Conservation (phyloP, 805 yeast genomes). For the Zygoascus flipseniorum region DNA sequence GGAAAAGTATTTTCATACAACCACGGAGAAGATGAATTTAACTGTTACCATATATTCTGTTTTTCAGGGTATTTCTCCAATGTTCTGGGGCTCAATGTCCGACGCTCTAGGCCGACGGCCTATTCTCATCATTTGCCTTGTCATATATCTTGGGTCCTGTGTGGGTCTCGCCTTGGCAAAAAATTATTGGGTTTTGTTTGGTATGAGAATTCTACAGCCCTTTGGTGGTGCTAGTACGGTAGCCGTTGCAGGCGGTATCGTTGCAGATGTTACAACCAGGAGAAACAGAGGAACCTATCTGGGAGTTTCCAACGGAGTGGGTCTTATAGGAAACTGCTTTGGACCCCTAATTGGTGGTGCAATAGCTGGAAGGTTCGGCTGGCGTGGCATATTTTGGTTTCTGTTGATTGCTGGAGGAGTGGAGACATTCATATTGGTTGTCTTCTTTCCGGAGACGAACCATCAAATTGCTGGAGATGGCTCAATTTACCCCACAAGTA, state of each 20-base stretch:
- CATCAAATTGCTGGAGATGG: constrained; percentile 71
- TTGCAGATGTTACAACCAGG: constrained; percentile 64
- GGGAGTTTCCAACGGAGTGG: constrained; percentile 57
- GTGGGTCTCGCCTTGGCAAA: constrained; percentile 56
- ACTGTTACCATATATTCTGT: constrained; percentile 71
- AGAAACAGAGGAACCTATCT: constrained; percentile 62
- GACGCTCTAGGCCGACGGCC: constrained; percentile 73
- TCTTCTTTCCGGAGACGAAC: constrained; percentile 65
- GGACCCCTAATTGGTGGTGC: constrained; percentile 65
- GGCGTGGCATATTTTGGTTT: constrained; percentile 66
- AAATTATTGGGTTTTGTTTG: constrained; percentile 52
- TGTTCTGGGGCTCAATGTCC: constrained; percentile 57
- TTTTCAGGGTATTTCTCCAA: constrained; percentile 71
- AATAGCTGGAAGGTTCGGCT: constrained; percentile 40
- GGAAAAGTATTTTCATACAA: constrained; percentile 43
- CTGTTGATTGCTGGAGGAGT: constrained; percentile 56
- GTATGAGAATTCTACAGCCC: constrained; percentile 69
- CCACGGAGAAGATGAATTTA: constrained; percentile 52
- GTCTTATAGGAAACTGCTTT: constrained; percentile 64
- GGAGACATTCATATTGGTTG: constrained; percentile 24
- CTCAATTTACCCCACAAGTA: constrained; percentile 41
- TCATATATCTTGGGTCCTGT: constrained; percentile 51
- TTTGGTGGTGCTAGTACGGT: constrained; percentile 69
- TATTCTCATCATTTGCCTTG: constrained; percentile 44
- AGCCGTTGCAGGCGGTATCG: constrained; percentile 58